Conservation (phyloP, 1,284 basidiomycete species). For the Cutaneotrichosporon cutaneum region DNA sequence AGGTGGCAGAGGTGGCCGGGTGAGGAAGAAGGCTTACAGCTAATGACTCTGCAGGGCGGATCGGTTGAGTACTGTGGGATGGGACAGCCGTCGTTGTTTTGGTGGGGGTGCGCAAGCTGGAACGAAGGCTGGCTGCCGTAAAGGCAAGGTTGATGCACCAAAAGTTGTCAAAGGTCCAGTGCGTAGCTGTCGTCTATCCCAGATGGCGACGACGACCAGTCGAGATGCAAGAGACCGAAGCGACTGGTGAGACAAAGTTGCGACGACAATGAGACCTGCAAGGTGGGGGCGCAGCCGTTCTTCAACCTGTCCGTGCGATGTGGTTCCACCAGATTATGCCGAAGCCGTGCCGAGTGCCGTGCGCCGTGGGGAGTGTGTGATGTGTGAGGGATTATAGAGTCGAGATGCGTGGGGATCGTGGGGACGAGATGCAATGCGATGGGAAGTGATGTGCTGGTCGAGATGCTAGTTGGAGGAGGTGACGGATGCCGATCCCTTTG, state of each 20-base stretch:
- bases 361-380: no score
- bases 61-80: background rate
- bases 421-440: background rate
- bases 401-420: background rate
- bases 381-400: no score
- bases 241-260: background rate
- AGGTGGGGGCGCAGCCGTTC: background rate
- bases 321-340: no score
- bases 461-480: background rate
- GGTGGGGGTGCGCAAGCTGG: background rate
- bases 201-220: background rate
- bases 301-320: no score
- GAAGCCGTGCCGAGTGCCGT: no score
- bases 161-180: background rate
- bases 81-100: background rate
- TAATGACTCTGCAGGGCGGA: background rate
- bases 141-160: background rate
- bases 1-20: no score
- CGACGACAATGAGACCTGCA: background rate
- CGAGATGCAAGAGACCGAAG: background rate
- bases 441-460: background rate
- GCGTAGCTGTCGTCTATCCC: background rate
- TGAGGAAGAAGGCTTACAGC: background rate
- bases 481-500: background rate
- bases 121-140: constrained; percentile 2